Evolutionary conservation across 768 basidiomycete species (phyloP).

Genomic region (Boletus sp.): DNA sequence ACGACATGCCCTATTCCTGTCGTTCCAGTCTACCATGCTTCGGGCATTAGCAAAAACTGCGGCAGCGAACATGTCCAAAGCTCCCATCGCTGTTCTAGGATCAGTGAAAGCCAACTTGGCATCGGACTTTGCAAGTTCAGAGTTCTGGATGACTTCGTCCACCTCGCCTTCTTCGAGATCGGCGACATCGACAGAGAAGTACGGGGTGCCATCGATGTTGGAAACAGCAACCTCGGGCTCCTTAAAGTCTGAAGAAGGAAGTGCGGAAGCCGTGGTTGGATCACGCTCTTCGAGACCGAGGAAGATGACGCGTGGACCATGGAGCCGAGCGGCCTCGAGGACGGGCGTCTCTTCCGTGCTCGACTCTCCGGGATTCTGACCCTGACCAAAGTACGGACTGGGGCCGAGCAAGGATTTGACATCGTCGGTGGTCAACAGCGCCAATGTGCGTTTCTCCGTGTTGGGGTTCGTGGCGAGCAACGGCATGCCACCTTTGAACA

Average conservation of each 20-base stretch:
- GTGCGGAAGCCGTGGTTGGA: slow-evolving; percentile 42
- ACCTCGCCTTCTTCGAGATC: slow-evolving; percentile 46
- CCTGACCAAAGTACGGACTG: slow-evolving; percentile 72
- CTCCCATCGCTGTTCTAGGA: slow-evolving; percentile 54
- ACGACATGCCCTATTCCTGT: slow-evolving; percentile 68
- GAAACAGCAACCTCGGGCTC: slow-evolving; percentile 51
- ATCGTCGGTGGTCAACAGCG: slow-evolving; percentile 57
- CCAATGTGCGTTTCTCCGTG: slow-evolving; percentile 41
- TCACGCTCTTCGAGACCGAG: slow-evolving; percentile 72
- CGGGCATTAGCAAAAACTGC: slow-evolving; percentile 76
- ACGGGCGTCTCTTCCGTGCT: slow-evolving; percentile 25
- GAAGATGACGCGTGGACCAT: slow-evolving; percentile 65
- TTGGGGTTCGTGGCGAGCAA: slow-evolving; percentile 43
- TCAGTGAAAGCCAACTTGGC: slow-evolving; percentile 59
- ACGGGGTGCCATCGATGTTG: slow-evolving; percentile 77
- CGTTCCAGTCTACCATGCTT: slow-evolving; percentile 92
- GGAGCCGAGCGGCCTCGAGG: slow-evolving; percentile 59
- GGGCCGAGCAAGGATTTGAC: slow-evolving; percentile 65
- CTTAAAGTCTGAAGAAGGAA: slow-evolving; percentile 66
- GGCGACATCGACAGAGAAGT: slow-evolving; percentile 78
- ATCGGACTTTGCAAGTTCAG: slow-evolving; percentile 38
- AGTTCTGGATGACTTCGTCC: slow-evolving; percentile 40
- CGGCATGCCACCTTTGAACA: slow-evolving; percentile 74
- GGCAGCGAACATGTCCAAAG: slow-evolving; percentile 63
- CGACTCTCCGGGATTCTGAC: slow-evolving; percentile 41